Percentiles rank a stretch among this genome's conserved stretches.
phyloP scores from a whole-genome alignment of 2,329 filamentous ascomycete species.

The Apiospora hydei region DNA sequence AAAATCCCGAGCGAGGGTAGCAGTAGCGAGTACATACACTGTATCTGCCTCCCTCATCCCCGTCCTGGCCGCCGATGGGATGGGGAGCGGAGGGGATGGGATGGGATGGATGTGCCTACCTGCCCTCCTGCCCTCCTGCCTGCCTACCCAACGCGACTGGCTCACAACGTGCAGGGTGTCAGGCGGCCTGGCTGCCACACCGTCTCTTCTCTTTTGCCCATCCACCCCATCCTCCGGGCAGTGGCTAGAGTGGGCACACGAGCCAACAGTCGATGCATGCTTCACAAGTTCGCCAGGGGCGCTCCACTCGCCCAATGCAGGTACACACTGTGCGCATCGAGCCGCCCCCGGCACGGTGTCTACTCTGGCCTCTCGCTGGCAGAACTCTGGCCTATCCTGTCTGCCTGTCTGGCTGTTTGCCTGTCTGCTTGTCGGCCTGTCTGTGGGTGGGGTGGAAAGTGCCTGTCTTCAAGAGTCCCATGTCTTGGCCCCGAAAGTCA shows the following conservation, averaged over 20 bases:
- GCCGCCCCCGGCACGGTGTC: background rate
- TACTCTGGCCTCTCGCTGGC: background rate
- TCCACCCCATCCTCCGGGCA: conserved; percentile 24
- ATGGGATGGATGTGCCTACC: conserved; percentile 3
- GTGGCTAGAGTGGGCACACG: conserved; percentile 22
- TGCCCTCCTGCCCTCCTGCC: no score
- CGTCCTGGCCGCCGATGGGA: conserved; percentile 17
- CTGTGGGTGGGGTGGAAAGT: background rate
- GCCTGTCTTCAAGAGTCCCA: conserved; percentile 17
- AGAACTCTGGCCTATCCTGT: background rate
- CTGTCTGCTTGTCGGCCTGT: background rate
- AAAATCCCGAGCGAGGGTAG: conserved; percentile 29
- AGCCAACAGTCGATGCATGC: conserved; percentile 25
- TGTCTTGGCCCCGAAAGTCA: conserved; percentile 14
- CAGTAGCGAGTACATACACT: background rate
- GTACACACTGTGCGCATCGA: conserved; percentile 2
- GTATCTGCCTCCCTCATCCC: conserved; percentile 13
- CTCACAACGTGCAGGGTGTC: conserved; percentile 22
- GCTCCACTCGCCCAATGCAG: conserved; percentile 21
- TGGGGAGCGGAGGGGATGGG: background rate
- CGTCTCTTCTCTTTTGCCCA: conserved; percentile 21
- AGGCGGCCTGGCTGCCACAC: conserved; percentile 25
- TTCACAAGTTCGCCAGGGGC: conserved; percentile 18
- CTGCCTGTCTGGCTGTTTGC: background rate
- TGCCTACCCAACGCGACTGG: background rate